These are phyloP conservation scores for Taphrina wiesneri DNA, from an alignment of 1,139 yeast genomes.

Conservation along the genomic window DNA sequence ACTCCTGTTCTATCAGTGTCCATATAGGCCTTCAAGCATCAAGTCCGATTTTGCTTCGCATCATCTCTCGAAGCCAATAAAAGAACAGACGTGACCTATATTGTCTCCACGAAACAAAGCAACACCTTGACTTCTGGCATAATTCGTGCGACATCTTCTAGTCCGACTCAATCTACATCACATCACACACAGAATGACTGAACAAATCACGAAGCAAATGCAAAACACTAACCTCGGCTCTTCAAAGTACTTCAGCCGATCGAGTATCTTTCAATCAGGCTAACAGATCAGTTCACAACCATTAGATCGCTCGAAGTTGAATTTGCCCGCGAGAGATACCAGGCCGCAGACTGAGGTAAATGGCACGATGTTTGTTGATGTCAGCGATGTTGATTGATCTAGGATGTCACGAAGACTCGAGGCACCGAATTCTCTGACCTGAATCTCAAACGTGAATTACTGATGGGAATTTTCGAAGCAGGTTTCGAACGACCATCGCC, in stretches of 20 bases:
- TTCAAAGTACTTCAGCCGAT: neutral
- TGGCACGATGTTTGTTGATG: neutral
- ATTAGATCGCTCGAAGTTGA: constrained; percentile 24
- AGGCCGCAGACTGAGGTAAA: constrained; percentile 35
- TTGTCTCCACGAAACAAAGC: too few relatives aligned
- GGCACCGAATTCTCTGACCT: constrained; percentile 86
- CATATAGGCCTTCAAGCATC: too few relatives aligned
- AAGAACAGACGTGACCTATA: too few relatives aligned
- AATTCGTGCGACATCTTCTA: neutral
- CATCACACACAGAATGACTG: constrained; percentile 1
- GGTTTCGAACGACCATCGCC: constrained; percentile 99
- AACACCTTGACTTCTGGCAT: too few relatives aligned
- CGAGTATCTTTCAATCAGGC: neutral
- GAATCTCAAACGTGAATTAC: constrained; percentile 59
- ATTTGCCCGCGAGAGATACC: constrained; percentile 34
- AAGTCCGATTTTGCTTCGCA: too few relatives aligned
- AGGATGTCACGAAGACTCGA: constrained; percentile 84
- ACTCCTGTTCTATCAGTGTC: too few relatives aligned
- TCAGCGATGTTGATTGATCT: neutral
- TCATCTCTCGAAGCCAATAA: too few relatives aligned
- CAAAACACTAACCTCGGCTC: neutral
- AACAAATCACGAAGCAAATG: constrained; percentile 18
- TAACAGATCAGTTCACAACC: constrained; percentile 1
- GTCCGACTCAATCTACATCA: neutral
- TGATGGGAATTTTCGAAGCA: constrained; percentile 98